Evolutionary conservation across 352 stramenopile species (phyloP).

Genomic region (Pythium graminicola): DNA sequence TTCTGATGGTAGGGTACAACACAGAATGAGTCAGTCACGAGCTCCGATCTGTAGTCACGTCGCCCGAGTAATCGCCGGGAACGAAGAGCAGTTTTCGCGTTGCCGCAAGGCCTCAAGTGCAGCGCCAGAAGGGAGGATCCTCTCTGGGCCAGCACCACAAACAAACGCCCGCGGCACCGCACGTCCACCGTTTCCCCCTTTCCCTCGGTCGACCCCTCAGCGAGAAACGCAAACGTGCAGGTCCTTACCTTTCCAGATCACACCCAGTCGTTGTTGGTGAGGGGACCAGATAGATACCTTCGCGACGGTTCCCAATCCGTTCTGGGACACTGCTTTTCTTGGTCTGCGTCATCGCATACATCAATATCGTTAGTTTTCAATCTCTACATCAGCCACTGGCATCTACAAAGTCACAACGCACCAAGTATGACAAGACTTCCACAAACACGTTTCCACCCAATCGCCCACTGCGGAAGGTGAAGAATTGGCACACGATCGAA

Average conservation of each 20-base stretch:
- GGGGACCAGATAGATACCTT: background rate
- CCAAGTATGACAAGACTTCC: too few species aligned
- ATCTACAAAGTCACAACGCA: background rate
- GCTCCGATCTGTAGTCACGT: background rate
- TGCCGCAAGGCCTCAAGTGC: too few species aligned
- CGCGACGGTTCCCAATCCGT: background rate
- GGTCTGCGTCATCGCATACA: background rate
- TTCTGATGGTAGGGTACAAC: too few species aligned
- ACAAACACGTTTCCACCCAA: conserved; percentile 7
- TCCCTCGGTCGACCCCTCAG: background rate
- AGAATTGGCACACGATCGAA: background rate
- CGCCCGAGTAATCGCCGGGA: background rate
- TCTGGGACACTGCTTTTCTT: background rate
- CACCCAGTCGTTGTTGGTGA: background rate
- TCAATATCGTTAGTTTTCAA: too few species aligned
- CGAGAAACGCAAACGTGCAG: background rate
- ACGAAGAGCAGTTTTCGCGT: too few species aligned
- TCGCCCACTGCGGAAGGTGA: conserved; percentile 17
- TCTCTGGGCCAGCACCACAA: background rate
- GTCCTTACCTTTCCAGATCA: background rate
- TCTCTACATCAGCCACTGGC: background rate
- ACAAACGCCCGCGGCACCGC: background rate
- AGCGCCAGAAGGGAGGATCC: background rate
- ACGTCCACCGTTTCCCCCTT: background rate
- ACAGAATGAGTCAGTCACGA: background rate